Evolutionary conservation across 164 flowering plant genomes (phyloP).

Genomic region (Aristolochia californica): DNA sequence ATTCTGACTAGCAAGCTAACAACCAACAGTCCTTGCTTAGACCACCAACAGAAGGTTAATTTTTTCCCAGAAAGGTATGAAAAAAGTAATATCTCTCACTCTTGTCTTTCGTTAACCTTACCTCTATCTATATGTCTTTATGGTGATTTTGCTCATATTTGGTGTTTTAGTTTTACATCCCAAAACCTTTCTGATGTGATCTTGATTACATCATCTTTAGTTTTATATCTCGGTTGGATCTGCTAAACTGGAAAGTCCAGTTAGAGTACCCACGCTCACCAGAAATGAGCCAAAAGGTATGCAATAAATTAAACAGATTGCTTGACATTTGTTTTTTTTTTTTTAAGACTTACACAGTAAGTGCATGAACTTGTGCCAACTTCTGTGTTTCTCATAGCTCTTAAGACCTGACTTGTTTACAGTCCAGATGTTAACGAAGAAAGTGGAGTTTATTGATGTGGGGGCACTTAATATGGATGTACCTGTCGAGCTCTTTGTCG

Average conservation of each 20-base stretch:
- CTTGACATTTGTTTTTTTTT: neutral
- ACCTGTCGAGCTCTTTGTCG: constrained; percentile 45
- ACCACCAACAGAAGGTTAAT: constrained; percentile 13
- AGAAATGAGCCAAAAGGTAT: constrained; percentile 46
- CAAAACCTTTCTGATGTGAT: too few species aligned
- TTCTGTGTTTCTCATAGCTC: constrained; percentile 19
- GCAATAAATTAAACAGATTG: constrained; percentile 5
- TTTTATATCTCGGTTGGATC: constrained; percentile 57
- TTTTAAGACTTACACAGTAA: neutral
- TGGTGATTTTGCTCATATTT: too few species aligned
- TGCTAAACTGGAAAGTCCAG: constrained; percentile 74
- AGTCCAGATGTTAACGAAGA: constrained; percentile 83
- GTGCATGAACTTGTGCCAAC: neutral
- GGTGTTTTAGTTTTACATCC: neutral
- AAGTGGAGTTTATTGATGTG: constrained; percentile 55
- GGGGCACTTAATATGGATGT: constrained; percentile 39
- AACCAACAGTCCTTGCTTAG: constrained; percentile 12
- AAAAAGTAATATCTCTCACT: neutral
- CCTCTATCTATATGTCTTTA: neutral
- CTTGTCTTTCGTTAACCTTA: neutral
- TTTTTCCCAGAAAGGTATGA: constrained; percentile 75
- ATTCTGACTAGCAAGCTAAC: constrained; percentile 63
- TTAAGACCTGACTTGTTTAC: constrained; percentile 70
- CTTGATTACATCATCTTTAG: constrained; percentile 23
- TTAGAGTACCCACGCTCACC: constrained; percentile 50